Base-by-base conservation (phyloP, 1,284 basidiomycete genomes). In the Pseudozyma thailandica region DNA sequence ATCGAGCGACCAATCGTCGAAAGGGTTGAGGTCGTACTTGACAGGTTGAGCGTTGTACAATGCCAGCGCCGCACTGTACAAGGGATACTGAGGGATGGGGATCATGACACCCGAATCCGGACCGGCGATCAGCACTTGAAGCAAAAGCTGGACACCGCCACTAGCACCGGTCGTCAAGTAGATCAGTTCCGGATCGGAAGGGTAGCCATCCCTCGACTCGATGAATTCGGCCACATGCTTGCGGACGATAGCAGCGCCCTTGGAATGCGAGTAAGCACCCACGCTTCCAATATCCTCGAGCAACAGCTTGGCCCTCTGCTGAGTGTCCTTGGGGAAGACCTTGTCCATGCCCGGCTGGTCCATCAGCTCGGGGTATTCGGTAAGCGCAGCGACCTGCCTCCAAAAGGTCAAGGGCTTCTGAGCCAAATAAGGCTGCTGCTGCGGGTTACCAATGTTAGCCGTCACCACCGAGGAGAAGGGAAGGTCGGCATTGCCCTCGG, bases 391-490 rank as follows among this genome's bases (percentile, higher is more conserved):
- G 53, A 94, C 88, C 89, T 98, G 95, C 64, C 95, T 87, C 79
- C 90, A 89, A 84, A 93, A 98, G 8, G 95, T 97, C 66, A 98
- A 88, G 1, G 94, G 93, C 21, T 90, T 89, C 84, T 98, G 96
- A 83, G 97, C 90, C 42, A 98, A 87, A 1, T 92, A 93, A 6
- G 79, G 80, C 81, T 90, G 90, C 84, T 97, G 95, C 85, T 98
- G 95, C 0, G 95, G 95, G 83, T 98, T 98, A 9, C 95, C 95
- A 61, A 98, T 98, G 85, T 98, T 98, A 72, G 93, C 93, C 23
- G 90, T 92, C 82, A 98, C 93, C 83, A 98, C 88, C 75, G 89
- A 89, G 81, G 90, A 88, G 83, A 98, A 98, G 21, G 93, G 92
- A 18, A 98, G 87, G 10, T 62, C 49, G 21, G 85, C 85, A 60